Base-by-base conservation (phyloP, 495 filamentous ascomycete genomes). In the Penicillium robsamsonii region DNA sequence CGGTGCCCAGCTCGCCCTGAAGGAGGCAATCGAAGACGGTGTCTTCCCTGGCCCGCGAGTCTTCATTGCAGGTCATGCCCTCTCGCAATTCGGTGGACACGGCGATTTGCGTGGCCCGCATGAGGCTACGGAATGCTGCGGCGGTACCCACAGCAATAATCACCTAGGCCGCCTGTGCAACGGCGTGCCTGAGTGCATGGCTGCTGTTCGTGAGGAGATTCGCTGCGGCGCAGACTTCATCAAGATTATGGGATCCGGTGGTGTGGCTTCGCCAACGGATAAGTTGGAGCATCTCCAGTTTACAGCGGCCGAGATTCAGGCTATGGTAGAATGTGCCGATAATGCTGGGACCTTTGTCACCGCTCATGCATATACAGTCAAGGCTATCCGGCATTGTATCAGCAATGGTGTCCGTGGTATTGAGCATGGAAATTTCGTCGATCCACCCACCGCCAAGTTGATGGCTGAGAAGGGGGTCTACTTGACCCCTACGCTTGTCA, bases 191-290 rank as follows among this genome's bases (percentile, higher is more conserved):
- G 78, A 77, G 44, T 83, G 79, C 53, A 66, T 80, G 46, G 70
- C 73, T 31, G 70, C 70, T 27, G 77, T 75, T 0, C 69, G 80
- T 13, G 80, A 84, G 41, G 77, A 81, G 57, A 63, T 84, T 13
- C 70, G 81, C 15, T 69, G 62, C 1, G 80, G 81, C 1, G 76
- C 80, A 1, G 75, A 83, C 46, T 82, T 83, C 53, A 74, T 84
- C 66, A 84, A 84, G 66, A 82, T 84, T 51, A 82, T 84, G 80
- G 67, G 71, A 12, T 75, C 75, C 3, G 80, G 80, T 5, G 81
- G 81, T 4, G 81, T 84, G 5, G 80, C 75, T 1, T 74, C 66
- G 27, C 79, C 79, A 0, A 79, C 80, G 0, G 80, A 83, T 59
- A 63, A 64, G 46, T 55, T 84, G 13, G 71, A 78, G 27, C 71